A percentile compares a stretch with the other conserved stretches of the same genome.
These are phyloP conservation scores for Endoconidiophora polonica DNA, from an alignment of 2,329 filamentous ascomycete genomes.

Conservation along the genomic window DNA sequence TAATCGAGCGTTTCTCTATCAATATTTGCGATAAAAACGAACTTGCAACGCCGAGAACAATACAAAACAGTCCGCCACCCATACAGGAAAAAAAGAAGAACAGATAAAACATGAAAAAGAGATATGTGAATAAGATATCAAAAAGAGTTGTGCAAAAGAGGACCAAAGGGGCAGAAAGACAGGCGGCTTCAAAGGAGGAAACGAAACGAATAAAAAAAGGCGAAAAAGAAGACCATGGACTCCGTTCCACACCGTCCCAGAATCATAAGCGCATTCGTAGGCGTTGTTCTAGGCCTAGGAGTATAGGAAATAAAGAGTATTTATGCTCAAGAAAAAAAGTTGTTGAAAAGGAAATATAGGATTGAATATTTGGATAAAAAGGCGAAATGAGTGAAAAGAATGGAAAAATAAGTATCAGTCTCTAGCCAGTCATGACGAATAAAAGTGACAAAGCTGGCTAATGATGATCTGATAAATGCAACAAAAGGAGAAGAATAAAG, in stretches of 20 bases:
- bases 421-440: background rate
- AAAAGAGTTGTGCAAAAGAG: constrained; percentile 13
- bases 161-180: background rate
- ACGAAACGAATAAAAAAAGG: constrained; percentile 5
- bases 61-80: background rate
- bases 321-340: constrained; percentile 7
- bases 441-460: background rate
- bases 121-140: constrained; percentile 14
- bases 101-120: background rate
- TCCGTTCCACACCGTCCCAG: constrained; percentile 12
- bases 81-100: constrained; percentile 7
- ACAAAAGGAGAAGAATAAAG: background rate
- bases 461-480: background rate
- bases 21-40: background rate
- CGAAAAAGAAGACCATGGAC: constrained; percentile 9
- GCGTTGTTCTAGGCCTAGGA: constrained; percentile 6
- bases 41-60: background rate
- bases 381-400: background rate
- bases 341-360: constrained; percentile 13
- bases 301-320: constrained; percentile 16
- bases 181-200: background rate
- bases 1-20: too few relatives aligned
- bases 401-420: background rate
- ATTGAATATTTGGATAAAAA: background rate
- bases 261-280: constrained; percentile 11